Conservation (phyloP, 225 moss, liverwort and hornwort species). For the Rhytidiadelphus loreus region DNA sequence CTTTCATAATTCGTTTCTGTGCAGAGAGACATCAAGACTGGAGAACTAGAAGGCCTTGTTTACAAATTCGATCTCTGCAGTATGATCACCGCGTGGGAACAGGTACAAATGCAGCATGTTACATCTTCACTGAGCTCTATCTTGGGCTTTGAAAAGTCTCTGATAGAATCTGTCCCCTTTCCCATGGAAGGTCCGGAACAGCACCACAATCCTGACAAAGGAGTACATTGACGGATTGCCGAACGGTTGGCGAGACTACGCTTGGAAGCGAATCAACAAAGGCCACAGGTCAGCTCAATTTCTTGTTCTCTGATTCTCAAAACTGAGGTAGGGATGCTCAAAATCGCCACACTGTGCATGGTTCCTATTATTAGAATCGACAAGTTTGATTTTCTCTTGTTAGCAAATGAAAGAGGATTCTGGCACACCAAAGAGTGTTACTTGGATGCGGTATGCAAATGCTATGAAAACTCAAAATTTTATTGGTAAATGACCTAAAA, state of each 20-base stretch:
- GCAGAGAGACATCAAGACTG: conserved; percentile 36
- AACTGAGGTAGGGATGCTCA: not conserved
- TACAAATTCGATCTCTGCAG: conserved; percentile 35
- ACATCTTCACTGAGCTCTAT: not conserved
- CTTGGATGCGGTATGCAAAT: not conserved
- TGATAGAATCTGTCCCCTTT: not conserved
- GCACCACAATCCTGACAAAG: conserved; percentile 37
- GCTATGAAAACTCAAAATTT: not conserved
- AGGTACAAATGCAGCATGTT: conserved; percentile 5
- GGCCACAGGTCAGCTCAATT: conserved; percentile 31
- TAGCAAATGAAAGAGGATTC: not conserved
- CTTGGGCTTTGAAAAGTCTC: not conserved
- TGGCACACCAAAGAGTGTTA: not conserved
- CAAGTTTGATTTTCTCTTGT: not conserved
- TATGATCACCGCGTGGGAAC: conserved; percentile 34
- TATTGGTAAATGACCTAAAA: not conserved
- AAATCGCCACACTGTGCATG: not conserved
- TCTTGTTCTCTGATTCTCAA: not conserved
- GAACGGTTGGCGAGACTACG: conserved; percentile 50
- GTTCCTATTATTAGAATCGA: not conserved
- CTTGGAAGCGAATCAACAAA: conserved; percentile 63
- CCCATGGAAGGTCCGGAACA: conserved; percentile 32
- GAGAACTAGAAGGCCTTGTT: conserved; percentile 21
- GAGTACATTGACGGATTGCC: conserved; percentile 34
- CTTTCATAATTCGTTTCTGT: not conserved